Evolutionary conservation across 2,329 filamentous ascomycete genomes (phyloP).

Genomic region (Nemania abortiva): DNA sequence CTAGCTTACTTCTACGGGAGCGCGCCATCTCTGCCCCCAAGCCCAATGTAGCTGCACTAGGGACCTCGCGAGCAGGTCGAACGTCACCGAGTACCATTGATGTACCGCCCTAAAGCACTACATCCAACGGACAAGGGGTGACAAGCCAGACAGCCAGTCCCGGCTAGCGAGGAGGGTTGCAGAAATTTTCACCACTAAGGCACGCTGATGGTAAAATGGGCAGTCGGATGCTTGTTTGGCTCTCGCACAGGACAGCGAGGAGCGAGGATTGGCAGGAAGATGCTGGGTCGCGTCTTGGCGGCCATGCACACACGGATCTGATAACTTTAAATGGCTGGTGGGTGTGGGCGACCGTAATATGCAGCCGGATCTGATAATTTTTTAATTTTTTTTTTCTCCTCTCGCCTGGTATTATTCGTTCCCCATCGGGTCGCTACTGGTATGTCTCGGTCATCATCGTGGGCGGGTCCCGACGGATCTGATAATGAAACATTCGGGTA

Average conservation of each 20-base stretch:
- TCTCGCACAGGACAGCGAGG: background rate
- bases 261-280: constrained; percentile 26
- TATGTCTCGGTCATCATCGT: constrained; percentile 15
- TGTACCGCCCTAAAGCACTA: constrained; percentile 21
- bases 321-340: constrained; percentile 53
- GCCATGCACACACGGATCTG: constrained; percentile 52
- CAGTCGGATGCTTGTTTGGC: constrained; percentile 14
- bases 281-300: constrained; percentile 44
- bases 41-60: background rate
- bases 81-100: constrained; percentile 26
- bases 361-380: constrained; percentile 49
- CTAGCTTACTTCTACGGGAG: background rate
- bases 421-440: background rate
- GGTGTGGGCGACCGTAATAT: constrained; percentile 32
- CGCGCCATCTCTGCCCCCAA: constrained; percentile 12
- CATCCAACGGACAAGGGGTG: constrained; percentile 5
- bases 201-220: constrained; percentile 40
- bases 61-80: background rate
- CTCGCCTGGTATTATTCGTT: background rate
- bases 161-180: background rate
- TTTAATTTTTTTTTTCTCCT: background rate
- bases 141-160: constrained; percentile 10
- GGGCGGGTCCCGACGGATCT: constrained; percentile 43
- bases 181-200: constrained; percentile 46
- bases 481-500: constrained; percentile 39